A percentile compares a stretch with the other conserved stretches of the same genome.
Evolutionary conservation across 257 asterid genomes (phyloP).

Genomic region (Galeopsis tetrahit): DNA sequence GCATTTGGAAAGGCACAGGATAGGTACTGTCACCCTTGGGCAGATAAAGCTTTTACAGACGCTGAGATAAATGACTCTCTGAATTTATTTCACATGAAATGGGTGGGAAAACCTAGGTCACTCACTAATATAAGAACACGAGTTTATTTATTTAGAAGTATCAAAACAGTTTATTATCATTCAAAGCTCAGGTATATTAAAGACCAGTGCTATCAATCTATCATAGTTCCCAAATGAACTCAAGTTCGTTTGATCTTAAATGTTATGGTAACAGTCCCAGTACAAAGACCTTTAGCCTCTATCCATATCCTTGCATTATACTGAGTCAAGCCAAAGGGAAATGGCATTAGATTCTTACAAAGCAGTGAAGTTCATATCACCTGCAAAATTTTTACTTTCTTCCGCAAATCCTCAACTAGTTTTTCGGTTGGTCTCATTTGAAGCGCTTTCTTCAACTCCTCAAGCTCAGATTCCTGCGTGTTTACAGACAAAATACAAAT

Average conservation of each 20-base stretch:
- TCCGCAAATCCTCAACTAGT: slow-evolving; percentile 86
- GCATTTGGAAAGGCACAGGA: too few relatives aligned
- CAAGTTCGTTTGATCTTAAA: slow-evolving; percentile 14
- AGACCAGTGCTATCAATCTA: neutral
- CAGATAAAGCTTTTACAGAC: neutral
- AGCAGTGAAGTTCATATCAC: slow-evolving; percentile 44
- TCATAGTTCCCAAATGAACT: neutral
- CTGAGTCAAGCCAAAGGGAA: slow-evolving; percentile 20
- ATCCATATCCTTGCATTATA: slow-evolving; percentile 12
- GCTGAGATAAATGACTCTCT: slow-evolving; percentile 12
- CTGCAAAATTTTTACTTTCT: slow-evolving; percentile 97
- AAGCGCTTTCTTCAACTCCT: slow-evolving; percentile 83
- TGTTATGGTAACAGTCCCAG: slow-evolving; percentile 6
- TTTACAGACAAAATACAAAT: slow-evolving; percentile 28
- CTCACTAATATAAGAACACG: slow-evolving; percentile 10
- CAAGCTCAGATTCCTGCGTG: slow-evolving; percentile 72
- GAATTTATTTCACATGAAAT: neutral
- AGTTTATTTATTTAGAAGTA: slow-evolving; percentile 12
- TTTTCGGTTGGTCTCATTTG: slow-evolving; percentile 86
- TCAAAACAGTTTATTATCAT: slow-evolving; percentile 4
- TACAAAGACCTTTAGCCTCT: slow-evolving; percentile 12
- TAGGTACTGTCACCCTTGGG: neutral
- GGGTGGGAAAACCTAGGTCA: slow-evolving; percentile 14
- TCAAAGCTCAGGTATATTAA: slow-evolving; percentile 11
- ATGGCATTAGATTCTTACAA: slow-evolving; percentile 22